Percentiles rank a stretch among this genome's conserved stretches.
Evolutionary conservation across 2,329 filamentous ascomycete genomes (phyloP).

Genomic region (Alternaria sp.): DNA sequence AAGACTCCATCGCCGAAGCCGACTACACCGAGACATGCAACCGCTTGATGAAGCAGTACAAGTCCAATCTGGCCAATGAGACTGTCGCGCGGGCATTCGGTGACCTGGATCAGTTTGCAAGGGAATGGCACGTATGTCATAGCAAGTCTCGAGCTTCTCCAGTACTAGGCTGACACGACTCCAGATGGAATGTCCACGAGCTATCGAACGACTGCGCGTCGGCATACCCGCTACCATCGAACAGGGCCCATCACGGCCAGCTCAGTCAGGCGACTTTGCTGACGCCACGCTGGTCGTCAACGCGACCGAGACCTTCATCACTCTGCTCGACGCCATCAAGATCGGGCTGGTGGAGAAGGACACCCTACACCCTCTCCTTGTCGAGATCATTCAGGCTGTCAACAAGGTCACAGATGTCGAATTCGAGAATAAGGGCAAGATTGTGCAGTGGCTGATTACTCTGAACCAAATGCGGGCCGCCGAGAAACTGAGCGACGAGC

Average conservation of each 20-base stretch:
- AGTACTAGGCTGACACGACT: slow-evolving; percentile 18
- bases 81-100: slow-evolving; percentile 87
- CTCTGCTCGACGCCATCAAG: slow-evolving; percentile 92
- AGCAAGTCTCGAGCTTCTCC: background rate
- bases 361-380: slow-evolving; percentile 90
- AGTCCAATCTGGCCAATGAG: slow-evolving; percentile 89
- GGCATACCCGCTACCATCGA: slow-evolving; percentile 87
- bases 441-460: slow-evolving; percentile 97
- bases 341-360: slow-evolving; percentile 93
- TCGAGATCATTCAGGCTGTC: slow-evolving; percentile 94
- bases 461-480: slow-evolving; percentile 98
- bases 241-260: slow-evolving; percentile 56
- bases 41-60: slow-evolving; percentile 93
- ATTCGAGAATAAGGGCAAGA: slow-evolving; percentile 95
- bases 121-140: slow-evolving; percentile 81
- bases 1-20: slow-evolving; percentile 87
- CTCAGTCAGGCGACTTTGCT: slow-evolving; percentile 49
- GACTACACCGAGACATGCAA: slow-evolving; percentile 98
- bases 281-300: slow-evolving; percentile 77
- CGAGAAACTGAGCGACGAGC: slow-evolving; percentile 85
- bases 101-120: slow-evolving; percentile 88
- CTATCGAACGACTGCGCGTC: slow-evolving; percentile 88
- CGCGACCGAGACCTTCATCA: slow-evolving; percentile 98
- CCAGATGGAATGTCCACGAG: slow-evolving; percentile 91
- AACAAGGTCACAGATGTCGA: slow-evolving; percentile 96